These are phyloP conservation scores for Actinomucor elegans DNA, from an alignment of 371 early-diverging fungal species.

Conservation along the genomic window DNA sequence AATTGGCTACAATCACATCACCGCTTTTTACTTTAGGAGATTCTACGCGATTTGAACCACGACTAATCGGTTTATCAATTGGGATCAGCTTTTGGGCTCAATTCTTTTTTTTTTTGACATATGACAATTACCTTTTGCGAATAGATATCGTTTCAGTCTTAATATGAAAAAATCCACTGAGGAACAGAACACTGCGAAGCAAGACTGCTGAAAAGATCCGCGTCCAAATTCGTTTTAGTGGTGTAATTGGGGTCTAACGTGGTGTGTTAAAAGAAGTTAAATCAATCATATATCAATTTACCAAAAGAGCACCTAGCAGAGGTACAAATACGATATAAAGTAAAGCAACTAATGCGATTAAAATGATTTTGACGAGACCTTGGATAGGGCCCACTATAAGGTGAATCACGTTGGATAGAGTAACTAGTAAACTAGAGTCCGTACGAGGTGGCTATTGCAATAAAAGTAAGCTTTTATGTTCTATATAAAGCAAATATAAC, in stretches of 20 bases:
- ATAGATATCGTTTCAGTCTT: constrained; percentile 54
- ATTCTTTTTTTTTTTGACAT: constrained; percentile 3
- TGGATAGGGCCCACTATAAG: constrained; percentile 49
- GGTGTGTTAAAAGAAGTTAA: neutral
- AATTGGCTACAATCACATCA: constrained; percentile 80
- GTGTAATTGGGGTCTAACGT: constrained; percentile 36
- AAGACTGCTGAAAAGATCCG: constrained; percentile 36
- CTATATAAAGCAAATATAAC: neutral
- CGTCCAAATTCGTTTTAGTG: constrained; percentile 43
- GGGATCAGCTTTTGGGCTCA: no score
- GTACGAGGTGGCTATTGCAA: constrained; percentile 37
- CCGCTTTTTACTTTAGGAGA: constrained; percentile 46
- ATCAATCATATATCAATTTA: constrained; percentile 14
- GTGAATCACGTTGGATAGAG: constrained; percentile 34
- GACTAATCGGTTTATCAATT: constrained; percentile 3
- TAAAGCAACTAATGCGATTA: constrained; percentile 31
- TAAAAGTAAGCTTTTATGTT: neutral
- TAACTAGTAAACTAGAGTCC: constrained; percentile 32
- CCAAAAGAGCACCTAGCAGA: constrained; percentile 32
- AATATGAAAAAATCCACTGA: constrained; percentile 68
- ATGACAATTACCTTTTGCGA: constrained; percentile 48
- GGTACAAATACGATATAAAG: constrained; percentile 39
- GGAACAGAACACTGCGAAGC: constrained; percentile 54
- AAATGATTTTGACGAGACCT: constrained; percentile 41
- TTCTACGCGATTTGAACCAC: constrained; percentile 8